phyloP scores from a whole-genome alignment of 441 rosid genomes.

The Metrosideros polymorpha region DNA sequence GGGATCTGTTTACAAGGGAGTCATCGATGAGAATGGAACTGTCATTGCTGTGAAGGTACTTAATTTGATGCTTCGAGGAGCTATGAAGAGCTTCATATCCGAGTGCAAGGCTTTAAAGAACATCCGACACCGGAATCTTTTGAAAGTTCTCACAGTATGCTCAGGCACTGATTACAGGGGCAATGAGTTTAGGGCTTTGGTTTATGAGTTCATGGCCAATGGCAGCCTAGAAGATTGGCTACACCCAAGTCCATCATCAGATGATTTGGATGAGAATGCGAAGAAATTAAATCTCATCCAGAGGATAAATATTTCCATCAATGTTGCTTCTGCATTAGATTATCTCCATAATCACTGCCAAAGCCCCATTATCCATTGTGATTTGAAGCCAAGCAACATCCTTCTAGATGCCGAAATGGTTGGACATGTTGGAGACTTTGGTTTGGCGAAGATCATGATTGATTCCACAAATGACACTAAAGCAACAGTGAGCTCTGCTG shows the following conservation, averaged over 20 bases:
- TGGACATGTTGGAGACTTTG: background rate
- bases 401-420: background rate
- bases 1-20: no score
- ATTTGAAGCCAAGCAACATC: background rate
- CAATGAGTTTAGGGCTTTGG: background rate
- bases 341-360: background rate
- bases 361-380: background rate
- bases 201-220: background rate
- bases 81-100: background rate
- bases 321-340: background rate
- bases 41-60: no score
- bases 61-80: no score
- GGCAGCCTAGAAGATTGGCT: background rate
- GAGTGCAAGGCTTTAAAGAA: background rate
- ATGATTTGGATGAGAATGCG: background rate
- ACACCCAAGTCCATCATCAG: background rate
- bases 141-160: background rate
- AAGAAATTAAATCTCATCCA: background rate
- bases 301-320: background rate
- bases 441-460: background rate
- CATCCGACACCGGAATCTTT: background rate
- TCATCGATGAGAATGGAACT: no score
- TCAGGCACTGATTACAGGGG: background rate
- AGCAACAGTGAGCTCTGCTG: background rate
- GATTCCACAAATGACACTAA: background rate